Evolutionary conservation across 805 yeast genomes (phyloP), one percentile per base, ranked within the genome.

Genomic region (Suhomyces kilbournensis): DNA sequence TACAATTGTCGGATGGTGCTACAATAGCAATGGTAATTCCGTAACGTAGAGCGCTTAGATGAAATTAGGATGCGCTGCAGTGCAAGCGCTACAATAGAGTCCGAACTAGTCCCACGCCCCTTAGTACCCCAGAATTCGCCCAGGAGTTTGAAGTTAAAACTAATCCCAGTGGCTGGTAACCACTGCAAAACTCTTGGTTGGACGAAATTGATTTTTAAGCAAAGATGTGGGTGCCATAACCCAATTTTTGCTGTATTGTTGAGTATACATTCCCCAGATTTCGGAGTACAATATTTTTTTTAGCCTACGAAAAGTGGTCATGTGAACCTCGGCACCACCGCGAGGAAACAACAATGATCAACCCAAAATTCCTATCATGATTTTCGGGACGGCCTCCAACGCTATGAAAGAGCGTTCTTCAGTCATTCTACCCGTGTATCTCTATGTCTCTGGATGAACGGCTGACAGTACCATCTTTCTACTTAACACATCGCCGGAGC

Each of bases 261-360:
- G 34, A 35, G 23, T n/a, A 8, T 30, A 17, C 23, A 47, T 56
- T 56, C 58, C 58, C 58, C 58, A 56, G 58, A 53, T 56, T 56
- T 56, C 58, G 58, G 58, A 56, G 56, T 56, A 53, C 23, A 14
- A 12, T 30, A 19, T 30, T 45, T 45, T 45, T 45, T 45, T 45
- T 28, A 10, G 26, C 26, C 19, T 38, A 7, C 14, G 9, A 38
- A 10, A 17, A 30, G 12, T 9, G 47, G 26, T 45, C 47, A 45
- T 45, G 47, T 45, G 47, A 45, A 45, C 10, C 39, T 45, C 39
- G 46, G 42, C 23, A 38, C 42, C 23, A 38, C 42, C 23, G 23
- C 23, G 23, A 17, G 42, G 23, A 3, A 15, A 38, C 42, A 8
- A 17, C 9, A 19, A 19, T 10, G 8, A n/a, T n/a, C 23, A 19